Base-by-base conservation (phyloP, 208 protist species). In the Trypanosoma caninum region DNA sequence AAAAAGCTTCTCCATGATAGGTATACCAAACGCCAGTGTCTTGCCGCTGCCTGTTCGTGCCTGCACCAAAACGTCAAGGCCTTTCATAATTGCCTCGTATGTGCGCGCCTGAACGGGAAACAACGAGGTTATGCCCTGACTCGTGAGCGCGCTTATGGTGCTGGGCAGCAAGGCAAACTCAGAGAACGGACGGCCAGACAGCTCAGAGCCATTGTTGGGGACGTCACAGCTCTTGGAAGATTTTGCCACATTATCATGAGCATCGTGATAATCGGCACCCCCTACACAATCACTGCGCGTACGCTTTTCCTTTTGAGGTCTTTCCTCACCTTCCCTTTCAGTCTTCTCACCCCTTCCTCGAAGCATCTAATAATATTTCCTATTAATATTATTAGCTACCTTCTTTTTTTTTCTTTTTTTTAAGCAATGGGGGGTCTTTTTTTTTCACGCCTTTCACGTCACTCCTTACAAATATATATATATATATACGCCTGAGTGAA, bases 1-100 rank as follows among this genome's bases (percentile, higher is more conserved):
- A 23, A 66, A 45, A 7, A 98, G 76, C 22, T 77, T 77, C 76
- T 97, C 81, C 3, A 98, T 69, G 28, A 89, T 91, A 27, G 96
- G 94, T 40, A 97, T 91, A 54, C 81, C 85, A 65, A 97, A 98
- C 18, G 93, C 91, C 25, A 97, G 82, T n/a, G 96, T 97, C 71
- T 98, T 98, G 54, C 96, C 96, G 67, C 84, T 96, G 27, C 96
- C 96, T 25, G 96, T 98, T 37, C 91, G 79, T 2, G 94, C 89
- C 66, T 93, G 80, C 35, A 91, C 91, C 14, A 98, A 64, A 14
- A 97, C 75, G 65, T 98, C 93, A 42, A 68, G 74, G 27, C 92
- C 91, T 38, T 84, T 83, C 74, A 92, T 90, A 68, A 98, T 97
- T 35, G 80, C 84, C 55, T 97, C 83, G 65, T 87, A 98, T 0